phyloP scores from a whole-genome alignment of 169 alveolate species.

The Theileria annulata region DNA sequence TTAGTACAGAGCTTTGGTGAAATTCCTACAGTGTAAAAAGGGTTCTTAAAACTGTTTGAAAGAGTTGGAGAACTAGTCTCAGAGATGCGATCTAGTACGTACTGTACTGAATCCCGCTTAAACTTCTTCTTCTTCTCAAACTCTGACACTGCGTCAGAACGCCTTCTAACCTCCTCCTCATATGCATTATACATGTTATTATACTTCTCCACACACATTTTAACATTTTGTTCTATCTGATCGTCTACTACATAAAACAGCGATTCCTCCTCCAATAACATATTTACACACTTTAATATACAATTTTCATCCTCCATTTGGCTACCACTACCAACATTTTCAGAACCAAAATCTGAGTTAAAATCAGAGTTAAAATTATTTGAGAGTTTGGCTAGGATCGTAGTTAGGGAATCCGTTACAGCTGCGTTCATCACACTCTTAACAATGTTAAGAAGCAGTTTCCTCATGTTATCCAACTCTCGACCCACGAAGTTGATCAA shows the following conservation, averaged over 20 bases:
- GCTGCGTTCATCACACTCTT: slow-evolving; percentile 16
- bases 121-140: slow-evolving; percentile 63
- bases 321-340: not conserved
- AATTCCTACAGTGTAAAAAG: slow-evolving; percentile 72
- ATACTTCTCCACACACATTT: slow-evolving; percentile 32
- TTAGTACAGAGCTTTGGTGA: slow-evolving; percentile 62
- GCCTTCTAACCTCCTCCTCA: slow-evolving; percentile 52
- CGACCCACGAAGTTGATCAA: not conserved
- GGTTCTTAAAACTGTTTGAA: slow-evolving; percentile 61
- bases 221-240: slow-evolving; percentile 14
- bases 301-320: not conserved
- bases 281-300: slow-evolving; percentile 15
- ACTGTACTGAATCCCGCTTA: slow-evolving; percentile 74
- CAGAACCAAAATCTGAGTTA: not conserved
- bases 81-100: slow-evolving; percentile 63
- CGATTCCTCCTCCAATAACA: slow-evolving; percentile 37
- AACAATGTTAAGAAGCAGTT: not conserved
- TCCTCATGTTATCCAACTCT: not conserved
- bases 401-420: not conserved
- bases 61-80: slow-evolving; percentile 64
- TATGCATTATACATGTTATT: slow-evolving; percentile 21
- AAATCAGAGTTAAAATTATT: not conserved
- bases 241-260: not conserved
- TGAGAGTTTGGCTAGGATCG: not conserved
- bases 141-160: slow-evolving; percentile 67